phyloP scores from a whole-genome alignment of 164 flowering plant genomes.

The Dillenia turbinata region DNA sequence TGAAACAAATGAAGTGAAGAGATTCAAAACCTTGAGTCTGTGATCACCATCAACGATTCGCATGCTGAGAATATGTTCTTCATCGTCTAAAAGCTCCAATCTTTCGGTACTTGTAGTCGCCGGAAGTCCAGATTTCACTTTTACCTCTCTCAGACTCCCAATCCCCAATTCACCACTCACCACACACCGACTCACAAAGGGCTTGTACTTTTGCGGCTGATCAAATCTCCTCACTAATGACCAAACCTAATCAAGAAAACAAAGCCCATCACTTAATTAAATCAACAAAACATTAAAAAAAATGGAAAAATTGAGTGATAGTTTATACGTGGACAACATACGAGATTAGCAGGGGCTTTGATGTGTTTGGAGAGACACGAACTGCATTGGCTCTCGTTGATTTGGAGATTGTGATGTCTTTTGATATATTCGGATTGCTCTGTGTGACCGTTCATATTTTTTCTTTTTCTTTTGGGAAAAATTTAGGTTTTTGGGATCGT shows the following conservation, averaged over 20 bases:
- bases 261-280: too few relatives aligned
- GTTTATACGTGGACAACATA: constrained; percentile 14
- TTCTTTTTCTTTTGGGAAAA: too few relatives aligned
- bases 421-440: constrained; percentile 30
- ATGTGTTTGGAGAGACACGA: constrained; percentile 60
- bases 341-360: constrained; percentile 66
- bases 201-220: constrained; percentile 88
- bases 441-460: too few relatives aligned
- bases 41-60: constrained; percentile 87
- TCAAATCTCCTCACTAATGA: constrained; percentile 86
- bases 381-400: constrained; percentile 50
- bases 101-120: constrained; percentile 90
- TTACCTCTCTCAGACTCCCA: constrained; percentile 83
- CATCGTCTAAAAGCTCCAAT: constrained; percentile 74
- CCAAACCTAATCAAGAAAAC: constrained; percentile 51
- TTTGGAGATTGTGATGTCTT: constrained; percentile 52
- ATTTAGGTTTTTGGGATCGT: too few relatives aligned
- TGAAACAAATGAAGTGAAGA: neutral
- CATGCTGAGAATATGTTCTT: constrained; percentile 71
- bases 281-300: too few relatives aligned
- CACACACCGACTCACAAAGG: constrained; percentile 74
- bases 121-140: constrained; percentile 84
- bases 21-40: constrained; percentile 57
- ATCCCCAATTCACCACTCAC: constrained; percentile 68
- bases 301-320: neutral